These are phyloP conservation scores for Mortierella antarctica DNA, from an alignment of 192 early-diverging fungal species.

Conservation along the genomic window DNA sequence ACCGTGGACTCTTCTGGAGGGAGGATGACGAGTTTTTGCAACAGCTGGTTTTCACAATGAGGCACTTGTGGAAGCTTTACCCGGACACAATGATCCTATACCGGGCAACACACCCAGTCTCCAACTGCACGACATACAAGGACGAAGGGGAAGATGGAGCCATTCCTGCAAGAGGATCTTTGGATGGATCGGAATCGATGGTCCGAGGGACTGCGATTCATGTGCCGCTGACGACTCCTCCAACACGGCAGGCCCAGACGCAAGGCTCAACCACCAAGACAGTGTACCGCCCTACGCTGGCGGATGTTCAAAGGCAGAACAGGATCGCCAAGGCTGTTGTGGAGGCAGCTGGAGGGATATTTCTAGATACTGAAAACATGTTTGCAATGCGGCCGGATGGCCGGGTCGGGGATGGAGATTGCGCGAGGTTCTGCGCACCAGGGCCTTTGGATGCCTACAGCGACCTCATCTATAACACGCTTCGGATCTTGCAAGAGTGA, in stretches of 20 bases:
- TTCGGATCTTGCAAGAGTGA: constrained; percentile 12
- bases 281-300: constrained; percentile 31
- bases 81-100: constrained; percentile 58
- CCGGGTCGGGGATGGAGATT: constrained; percentile 63
- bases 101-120: constrained; percentile 41
- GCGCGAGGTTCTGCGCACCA: constrained; percentile 66
- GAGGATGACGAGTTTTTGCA: constrained; percentile 53
- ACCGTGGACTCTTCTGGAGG: constrained; percentile 48
- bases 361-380: constrained; percentile 58
- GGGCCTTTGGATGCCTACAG: constrained; percentile 63
- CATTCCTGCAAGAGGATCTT: neutral
- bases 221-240: neutral
- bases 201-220: constrained; percentile 7
- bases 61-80: constrained; percentile 35
- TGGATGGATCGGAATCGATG: constrained; percentile 8
- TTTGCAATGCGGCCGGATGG: constrained; percentile 60
- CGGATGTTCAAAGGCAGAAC: constrained; percentile 60
- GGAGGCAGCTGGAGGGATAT: constrained; percentile 63
- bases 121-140: constrained; percentile 24
- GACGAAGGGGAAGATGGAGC: constrained; percentile 28
- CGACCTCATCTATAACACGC: constrained; percentile 40
- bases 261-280: neutral
- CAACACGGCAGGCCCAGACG: neutral
- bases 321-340: constrained; percentile 60
- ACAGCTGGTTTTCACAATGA: constrained; percentile 51